Base-by-base conservation (phyloP, 805 yeast species). In the Kodamaea lidongshanica region DNA sequence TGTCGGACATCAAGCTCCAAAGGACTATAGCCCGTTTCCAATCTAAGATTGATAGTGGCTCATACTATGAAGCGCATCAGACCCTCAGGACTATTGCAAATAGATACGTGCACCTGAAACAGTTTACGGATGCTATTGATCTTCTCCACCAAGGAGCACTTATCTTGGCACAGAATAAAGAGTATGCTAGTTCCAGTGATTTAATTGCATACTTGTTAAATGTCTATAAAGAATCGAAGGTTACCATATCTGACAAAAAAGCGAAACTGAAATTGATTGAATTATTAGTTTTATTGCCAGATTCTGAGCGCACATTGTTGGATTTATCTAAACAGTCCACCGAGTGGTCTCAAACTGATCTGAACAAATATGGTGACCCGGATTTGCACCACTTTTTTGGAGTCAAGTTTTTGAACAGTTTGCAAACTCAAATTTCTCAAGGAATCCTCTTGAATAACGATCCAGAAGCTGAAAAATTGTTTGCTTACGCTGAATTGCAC, bases 1-100 rank as follows among this genome's bases (percentile, higher is more conserved):
- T 17, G 25, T 12, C 24, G 18, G 27, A 23, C 32, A 27, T 16
- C 27, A 28, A 28, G 14, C 23, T 28, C 11, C 32, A 28, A 12
- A 28, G 32, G 18, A 79, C 86, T 1, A 54, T 80, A 25, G 74
- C 67, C 13, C 62, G 92, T 41, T 81, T 80, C 59, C 73, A 77
- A 47, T 69, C 65, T 25, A 78, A 82, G 45, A 79, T 89, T 40
- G 72, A 70, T 29, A 70, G 70, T 28, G 85, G 84, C 3, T 82
- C 87, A 33, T 86, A 70, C 59, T 89, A 89, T 52, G 98, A 92
- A 52, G 97, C 97, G 0, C 96, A 89, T 53, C 97, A 92, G 56
- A 88, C 95, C 0, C 68, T 92, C 30, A 67, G 96, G 48, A 86
- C 97, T 5, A 82, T 89, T 32, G 83, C 84, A 23, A 87, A 87